Base-by-base conservation (phyloP, 2,329 filamentous ascomycete genomes). In the Aspergillus neoniger region DNA sequence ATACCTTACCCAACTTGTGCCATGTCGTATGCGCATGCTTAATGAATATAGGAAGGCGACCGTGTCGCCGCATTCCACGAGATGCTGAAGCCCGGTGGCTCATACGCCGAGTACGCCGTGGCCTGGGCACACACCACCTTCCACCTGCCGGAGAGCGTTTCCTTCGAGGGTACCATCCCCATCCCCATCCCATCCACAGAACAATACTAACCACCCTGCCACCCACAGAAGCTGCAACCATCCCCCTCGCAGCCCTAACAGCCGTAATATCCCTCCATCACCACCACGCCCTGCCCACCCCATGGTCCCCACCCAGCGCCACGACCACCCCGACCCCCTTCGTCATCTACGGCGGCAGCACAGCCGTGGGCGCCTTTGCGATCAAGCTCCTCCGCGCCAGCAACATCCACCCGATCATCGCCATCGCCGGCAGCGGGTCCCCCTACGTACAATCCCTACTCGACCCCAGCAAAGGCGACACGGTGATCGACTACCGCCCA, bases 391-490 rank as follows among this genome's bases (percentile, higher is more conserved):
- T 85, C 10, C 68, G 65, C 4, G 74, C 76, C 8, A 80, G 80
- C 60, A 84, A 85, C 68, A 84, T 89, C 62, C 85, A 88, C 70
- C 87, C 86, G 0, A 73, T 89, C 47, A 85, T 89, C 63, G 82
- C 80, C 61, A 78, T 89, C 7, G 85, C 86, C 0, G 86, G 86
- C 6, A 75, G 77, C 2, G 83, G 82, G 5, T 72, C 72, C 8
- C 67, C 79, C 2, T 83, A 83, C 64, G 84, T 88, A 3, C 76
- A 83, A 69, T 71, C 67, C 0, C 73, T 87, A 32, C 80, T 88
- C 57, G 82, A 86, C 67, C 70, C 71, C 9, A 72, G 70, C 55
- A 84, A 83, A 67, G 85, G 86, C 41, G 86, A 88, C 67, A 74
- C 77, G 0, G 74, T 88, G 21, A 70, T 89, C 59, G 86, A 89